Evolutionary conservation across 2,329 filamentous ascomycete species (phyloP).

Genomic region (Colletotrichum truncatum): DNA sequence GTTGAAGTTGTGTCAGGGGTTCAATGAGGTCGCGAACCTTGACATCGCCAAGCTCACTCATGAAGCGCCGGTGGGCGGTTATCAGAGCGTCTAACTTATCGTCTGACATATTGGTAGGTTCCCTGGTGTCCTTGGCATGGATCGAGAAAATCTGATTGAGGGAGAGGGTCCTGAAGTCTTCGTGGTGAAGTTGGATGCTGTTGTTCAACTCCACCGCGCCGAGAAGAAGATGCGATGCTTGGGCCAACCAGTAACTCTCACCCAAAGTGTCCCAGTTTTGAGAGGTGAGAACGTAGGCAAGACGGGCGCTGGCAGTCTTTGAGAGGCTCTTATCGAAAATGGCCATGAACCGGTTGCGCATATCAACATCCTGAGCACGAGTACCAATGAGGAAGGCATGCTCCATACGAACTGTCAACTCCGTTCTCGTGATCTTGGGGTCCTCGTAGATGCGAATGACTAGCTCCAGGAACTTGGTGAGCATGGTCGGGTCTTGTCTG

Average conservation of each 20-base stretch:
- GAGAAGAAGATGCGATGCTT: constrained; percentile 92
- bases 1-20: constrained; percentile 90
- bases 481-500: constrained; percentile 81
- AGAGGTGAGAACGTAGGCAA: constrained; percentile 87
- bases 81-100: constrained; percentile 85
- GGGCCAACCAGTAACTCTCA: constrained; percentile 96
- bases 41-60: constrained; percentile 83
- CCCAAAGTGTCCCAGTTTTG: constrained; percentile 98
- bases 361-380: constrained; percentile 90
- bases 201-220: constrained; percentile 88
- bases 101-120: constrained; percentile 78
- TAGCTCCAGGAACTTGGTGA: constrained; percentile 93
- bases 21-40: constrained; percentile 90
- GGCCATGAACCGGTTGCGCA: constrained; percentile 95
- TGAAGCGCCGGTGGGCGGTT: constrained; percentile 81
- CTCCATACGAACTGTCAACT: constrained; percentile 96
- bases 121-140: constrained; percentile 74
- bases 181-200: constrained; percentile 79
- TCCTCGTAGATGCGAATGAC: constrained; percentile 99
- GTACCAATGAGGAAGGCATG: constrained; percentile 98
- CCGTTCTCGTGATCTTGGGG: constrained; percentile 91
- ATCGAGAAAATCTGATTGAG: constrained; percentile 77
- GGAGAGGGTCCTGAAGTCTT: constrained; percentile 84
- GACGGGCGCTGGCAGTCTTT: constrained; percentile 87
- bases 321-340: constrained; percentile 96